phyloP scores from a whole-genome alignment of 345 rosid genomes.

The Aquilaria yunnanensis region DNA sequence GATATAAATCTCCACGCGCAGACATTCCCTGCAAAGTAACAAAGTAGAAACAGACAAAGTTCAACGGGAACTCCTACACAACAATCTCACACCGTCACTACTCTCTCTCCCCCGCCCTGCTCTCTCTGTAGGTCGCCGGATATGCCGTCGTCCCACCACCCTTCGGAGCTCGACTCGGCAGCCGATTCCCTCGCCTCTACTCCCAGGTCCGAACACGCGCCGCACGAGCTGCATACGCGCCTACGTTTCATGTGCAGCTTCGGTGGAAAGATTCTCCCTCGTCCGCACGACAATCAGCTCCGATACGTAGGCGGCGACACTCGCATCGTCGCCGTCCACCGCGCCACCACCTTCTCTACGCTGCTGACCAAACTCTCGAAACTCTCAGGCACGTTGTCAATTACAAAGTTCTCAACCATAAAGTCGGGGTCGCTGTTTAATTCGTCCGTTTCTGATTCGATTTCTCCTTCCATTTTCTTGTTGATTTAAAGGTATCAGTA shows the following conservation, averaged over 20 bases:
- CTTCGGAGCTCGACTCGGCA: conserved; percentile 60
- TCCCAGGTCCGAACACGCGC: conserved; percentile 63
- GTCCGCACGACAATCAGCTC: conserved; percentile 90
- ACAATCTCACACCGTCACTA: not conserved
- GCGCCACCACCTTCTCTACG: conserved; percentile 51
- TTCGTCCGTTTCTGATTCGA: not conserved
- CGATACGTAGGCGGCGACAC: conserved; percentile 97
- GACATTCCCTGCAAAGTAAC: conserved; percentile 3
- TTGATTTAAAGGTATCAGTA: conserved; percentile 34
- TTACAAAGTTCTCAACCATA: not conserved
- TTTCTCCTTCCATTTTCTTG: not conserved
- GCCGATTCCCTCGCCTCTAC: conserved; percentile 65
- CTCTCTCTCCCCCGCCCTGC: not conserved
- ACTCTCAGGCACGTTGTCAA: conserved; percentile 47
- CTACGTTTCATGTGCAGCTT: conserved; percentile 95
- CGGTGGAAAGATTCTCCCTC: conserved; percentile 93
- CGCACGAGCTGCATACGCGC: conserved; percentile 28
- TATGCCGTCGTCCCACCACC: conserved; percentile 58
- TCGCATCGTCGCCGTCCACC: conserved; percentile 78
- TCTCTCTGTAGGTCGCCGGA: not conserved
- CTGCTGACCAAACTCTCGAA: conserved; percentile 70
- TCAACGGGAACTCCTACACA: conserved; percentile 10
- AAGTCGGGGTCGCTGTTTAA: not conserved
- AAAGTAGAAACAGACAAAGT: not conserved
- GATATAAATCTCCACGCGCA: not conserved